phyloP scores from a whole-genome alignment of 768 basidiomycete genomes.

The Amanita rubescens region DNA sequence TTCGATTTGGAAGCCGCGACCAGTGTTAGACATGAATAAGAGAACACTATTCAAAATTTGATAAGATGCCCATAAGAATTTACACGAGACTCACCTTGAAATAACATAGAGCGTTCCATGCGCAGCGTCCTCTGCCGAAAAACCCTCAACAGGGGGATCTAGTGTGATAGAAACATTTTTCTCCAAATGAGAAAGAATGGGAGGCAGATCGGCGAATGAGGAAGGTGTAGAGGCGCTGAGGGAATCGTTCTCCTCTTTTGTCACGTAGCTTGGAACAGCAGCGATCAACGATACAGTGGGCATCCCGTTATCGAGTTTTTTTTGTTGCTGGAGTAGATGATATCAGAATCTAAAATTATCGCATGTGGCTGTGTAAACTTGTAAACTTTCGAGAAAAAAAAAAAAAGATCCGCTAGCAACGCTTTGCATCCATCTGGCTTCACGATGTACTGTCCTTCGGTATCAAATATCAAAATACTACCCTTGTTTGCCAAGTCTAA shows the following conservation, averaged over 20 bases:
- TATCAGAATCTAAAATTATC: too few relatives aligned
- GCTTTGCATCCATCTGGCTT: too few relatives aligned
- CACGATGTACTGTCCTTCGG: too few relatives aligned
- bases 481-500: too few relatives aligned
- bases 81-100: constrained; percentile 54
- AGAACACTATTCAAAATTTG: constrained; percentile 39
- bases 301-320: constrained; percentile 21
- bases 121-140: constrained; percentile 41
- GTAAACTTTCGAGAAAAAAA: too few relatives aligned
- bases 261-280: constrained; percentile 29
- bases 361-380: background rate
- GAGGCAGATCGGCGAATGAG: constrained; percentile 81
- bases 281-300: constrained; percentile 30
- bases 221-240: constrained; percentile 74
- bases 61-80: background rate
- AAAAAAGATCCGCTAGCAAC: too few relatives aligned
- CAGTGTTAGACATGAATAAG: constrained; percentile 64
- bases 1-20: constrained; percentile 73
- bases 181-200: constrained; percentile 70
- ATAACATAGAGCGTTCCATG: constrained; percentile 76
- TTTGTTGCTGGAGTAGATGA: constrained; percentile 29
- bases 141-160: constrained; percentile 60
- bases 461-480: too few relatives aligned
- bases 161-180: constrained; percentile 61
- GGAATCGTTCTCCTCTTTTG: constrained; percentile 57